These are phyloP conservation scores for Schwanniomyces sp. DNA, from an alignment of 805 yeast genomes.

Conservation along the genomic window DNA sequence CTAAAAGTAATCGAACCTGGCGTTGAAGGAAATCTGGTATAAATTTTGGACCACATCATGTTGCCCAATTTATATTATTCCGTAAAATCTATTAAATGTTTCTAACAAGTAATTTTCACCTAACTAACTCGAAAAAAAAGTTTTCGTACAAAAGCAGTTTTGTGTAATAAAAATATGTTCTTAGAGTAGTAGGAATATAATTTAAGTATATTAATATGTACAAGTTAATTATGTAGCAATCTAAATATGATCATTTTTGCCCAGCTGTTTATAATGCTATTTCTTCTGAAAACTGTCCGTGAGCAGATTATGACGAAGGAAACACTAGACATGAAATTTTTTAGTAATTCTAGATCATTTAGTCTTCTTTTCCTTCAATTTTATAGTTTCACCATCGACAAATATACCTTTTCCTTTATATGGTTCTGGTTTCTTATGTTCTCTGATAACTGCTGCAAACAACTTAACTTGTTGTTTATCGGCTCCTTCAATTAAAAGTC, in stretches of 20 bases:
- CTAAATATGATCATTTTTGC: background rate
- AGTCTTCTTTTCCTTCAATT: slow-evolving; percentile 88
- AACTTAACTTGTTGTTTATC: slow-evolving; percentile 84
- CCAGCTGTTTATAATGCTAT: background rate
- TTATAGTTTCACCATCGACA: slow-evolving; percentile 87
- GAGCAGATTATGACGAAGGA: background rate
- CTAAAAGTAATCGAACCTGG: background rate
- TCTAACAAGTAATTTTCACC: background rate
- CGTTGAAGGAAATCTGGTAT: background rate
- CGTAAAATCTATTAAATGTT: background rate
- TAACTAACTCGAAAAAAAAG: background rate
- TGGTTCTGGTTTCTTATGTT: slow-evolving; percentile 94
- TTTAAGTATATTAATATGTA: background rate
- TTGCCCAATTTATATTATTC: background rate
- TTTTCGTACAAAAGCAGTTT: background rate
- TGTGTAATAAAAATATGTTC: background rate
- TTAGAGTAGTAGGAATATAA: background rate
- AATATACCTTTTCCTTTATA: slow-evolving; percentile 98
- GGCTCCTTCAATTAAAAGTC: slow-evolving; percentile 81
- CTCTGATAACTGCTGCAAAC: slow-evolving; percentile 86
- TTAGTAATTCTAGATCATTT: slow-evolving; percentile 49
- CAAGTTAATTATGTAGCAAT: background rate
- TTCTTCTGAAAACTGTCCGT: background rate
- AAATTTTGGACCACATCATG: slow-evolving; percentile 1
- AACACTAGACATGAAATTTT: background rate